Base-by-base conservation (phyloP, 2,329 filamentous ascomycete genomes). In the Herpotrichia juniperi region DNA sequence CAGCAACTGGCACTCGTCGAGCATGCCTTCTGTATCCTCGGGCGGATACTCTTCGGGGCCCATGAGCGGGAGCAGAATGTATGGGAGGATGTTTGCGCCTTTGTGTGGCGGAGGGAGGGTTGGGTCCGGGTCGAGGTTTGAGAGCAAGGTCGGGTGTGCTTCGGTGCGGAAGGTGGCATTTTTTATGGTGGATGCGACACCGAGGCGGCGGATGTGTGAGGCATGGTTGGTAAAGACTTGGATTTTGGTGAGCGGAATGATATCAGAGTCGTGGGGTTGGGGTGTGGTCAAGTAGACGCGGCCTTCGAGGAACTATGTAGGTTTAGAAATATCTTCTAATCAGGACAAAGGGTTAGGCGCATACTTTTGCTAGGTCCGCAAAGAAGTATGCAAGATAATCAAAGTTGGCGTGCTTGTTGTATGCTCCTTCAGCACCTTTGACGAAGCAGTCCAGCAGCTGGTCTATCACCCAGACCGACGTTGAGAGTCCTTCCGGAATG, bases 401-500 rank as follows among this genome's bases (percentile, higher is more conserved):
- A 73, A 87, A 97, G 74, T 93, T 84, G 54, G 92, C 92, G 22
- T 88, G 73, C 68, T 89, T 88, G 80, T 97, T 97, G 74, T 94
- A 92, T 9, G 82, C 80, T 21, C 89, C 89, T 55, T 89, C 87
- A 19, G 90, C 87, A 17, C 93, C 93, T 77, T 94, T 96, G 69
- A 97, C 94, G 70, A 99, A 99, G 63, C 96, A 88, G 73, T 97
- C 94, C 72, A 99, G 86, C 25, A 99, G 79, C 74, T 97, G 94
- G 72, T 97, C 92, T 64, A 97, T 84, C 4, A 91, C 87, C 52
- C 85, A 81, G 30, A 87, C 83, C 34, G 91, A 90, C 1, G 85
- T 88, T 5, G 85, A 86, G 6, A 96, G 83, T n/a, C 81, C 80
- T 49, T 86, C 83, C 2, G 91, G 89, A 0, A 87, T 73, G 6